Percentiles rank a stretch among this genome's conserved stretches.
Evolutionary conservation across 331 rosid species (phyloP).

Genomic region (Rosa hybrid): DNA sequence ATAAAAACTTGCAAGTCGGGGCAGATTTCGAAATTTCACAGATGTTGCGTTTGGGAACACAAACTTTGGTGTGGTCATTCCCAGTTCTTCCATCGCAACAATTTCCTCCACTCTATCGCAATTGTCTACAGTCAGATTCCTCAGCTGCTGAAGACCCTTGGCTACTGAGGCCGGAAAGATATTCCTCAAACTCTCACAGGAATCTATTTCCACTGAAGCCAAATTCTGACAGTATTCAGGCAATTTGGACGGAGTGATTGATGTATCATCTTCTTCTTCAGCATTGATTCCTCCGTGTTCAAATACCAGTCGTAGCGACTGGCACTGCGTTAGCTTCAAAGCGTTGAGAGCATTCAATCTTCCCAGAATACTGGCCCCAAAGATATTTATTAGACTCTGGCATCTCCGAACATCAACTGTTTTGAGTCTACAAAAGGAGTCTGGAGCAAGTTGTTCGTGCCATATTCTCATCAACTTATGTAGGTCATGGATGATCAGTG

Average conservation of each 20-base stretch:
- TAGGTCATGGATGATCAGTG: neutral
- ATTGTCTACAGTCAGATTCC: accelerated
- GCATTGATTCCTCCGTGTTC: neutral
- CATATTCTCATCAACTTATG: constrained; percentile 18
- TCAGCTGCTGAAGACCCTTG: neutral
- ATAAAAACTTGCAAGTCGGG: neutral
- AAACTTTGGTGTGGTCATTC: neutral
- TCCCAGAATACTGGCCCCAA: neutral
- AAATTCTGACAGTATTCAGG: constrained; percentile 3
- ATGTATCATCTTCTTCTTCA: too few relatives aligned
- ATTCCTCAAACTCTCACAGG: constrained; percentile 1
- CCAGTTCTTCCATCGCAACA: neutral
- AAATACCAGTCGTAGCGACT: neutral
- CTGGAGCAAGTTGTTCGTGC: neutral
- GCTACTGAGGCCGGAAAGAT: neutral
- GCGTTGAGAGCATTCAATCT: neutral
- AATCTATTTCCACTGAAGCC: accelerated
- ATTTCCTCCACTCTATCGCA: constrained; percentile 7
- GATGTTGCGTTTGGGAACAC: neutral
- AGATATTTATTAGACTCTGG: neutral
- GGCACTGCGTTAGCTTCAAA: neutral
- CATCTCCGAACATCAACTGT: neutral
- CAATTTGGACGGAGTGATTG: too few relatives aligned
- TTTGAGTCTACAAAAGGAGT: constrained; percentile 16
- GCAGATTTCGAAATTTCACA: accelerated